Evolutionary conservation across 2,329 filamentous ascomycete species (phyloP).

Genomic region (Periconia sp.): DNA sequence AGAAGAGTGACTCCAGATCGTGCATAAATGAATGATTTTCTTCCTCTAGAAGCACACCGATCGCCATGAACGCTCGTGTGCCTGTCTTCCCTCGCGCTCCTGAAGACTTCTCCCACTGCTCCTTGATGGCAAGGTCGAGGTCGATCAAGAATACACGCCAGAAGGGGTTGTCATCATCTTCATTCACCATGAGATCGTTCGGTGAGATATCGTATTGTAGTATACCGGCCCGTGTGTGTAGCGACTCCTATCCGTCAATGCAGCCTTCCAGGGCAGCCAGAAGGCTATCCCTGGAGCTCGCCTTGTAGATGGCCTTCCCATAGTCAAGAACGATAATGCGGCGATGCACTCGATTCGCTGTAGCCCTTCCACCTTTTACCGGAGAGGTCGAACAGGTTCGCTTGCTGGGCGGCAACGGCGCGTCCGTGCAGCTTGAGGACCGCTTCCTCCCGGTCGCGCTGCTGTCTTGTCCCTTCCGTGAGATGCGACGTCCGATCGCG

Average conservation of each 20-base stretch:
- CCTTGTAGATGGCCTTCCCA: slow-evolving; percentile 47
- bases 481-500: slow-evolving; percentile 15
- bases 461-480: slow-evolving; percentile 11
- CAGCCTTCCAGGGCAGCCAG: slow-evolving; percentile 43
- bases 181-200: slow-evolving; percentile 52
- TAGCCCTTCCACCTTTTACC: slow-evolving; percentile 8
- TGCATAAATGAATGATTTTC: slow-evolving; percentile 50
- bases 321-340: slow-evolving; percentile 47
- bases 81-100: slow-evolving; percentile 48
- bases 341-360: slow-evolving; percentile 44
- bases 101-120: slow-evolving; percentile 36
- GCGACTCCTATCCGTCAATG: slow-evolving; percentile 44
- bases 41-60: slow-evolving; percentile 43
- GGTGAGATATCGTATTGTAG: slow-evolving; percentile 50
- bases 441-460: slow-evolving; percentile 3
- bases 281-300: slow-evolving; percentile 40
- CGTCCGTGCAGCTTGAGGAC: slow-evolving; percentile 8
- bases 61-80: slow-evolving; percentile 52
- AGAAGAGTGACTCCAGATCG: slow-evolving; percentile 55
- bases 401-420: slow-evolving; percentile 16
- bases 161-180: slow-evolving; percentile 44
- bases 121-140: slow-evolving; percentile 42
- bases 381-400: slow-evolving; percentile 17
- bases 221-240: slow-evolving; percentile 29
- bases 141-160: slow-evolving; percentile 48